Evolutionary conservation across 768 basidiomycete species (phyloP).

Genomic region (Lactarius sanguifluus): DNA sequence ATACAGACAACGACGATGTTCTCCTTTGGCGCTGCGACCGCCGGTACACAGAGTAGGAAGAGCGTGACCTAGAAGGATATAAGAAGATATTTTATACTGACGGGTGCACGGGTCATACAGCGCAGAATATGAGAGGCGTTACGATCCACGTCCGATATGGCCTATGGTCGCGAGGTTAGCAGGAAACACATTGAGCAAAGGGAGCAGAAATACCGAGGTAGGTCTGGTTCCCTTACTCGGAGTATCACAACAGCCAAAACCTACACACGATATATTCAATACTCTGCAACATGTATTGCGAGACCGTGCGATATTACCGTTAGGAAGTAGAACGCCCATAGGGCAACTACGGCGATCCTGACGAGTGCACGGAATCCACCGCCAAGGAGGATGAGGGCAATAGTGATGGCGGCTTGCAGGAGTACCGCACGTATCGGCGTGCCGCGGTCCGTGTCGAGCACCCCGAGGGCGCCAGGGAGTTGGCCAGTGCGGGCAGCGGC

Average conservation of each 20-base stretch:
- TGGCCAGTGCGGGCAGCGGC: conserved; percentile 10
- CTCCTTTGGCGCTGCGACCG: conserved; percentile 5
- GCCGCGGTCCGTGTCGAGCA: conserved; percentile 7
- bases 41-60: conserved; percentile 19
- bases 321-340: conserved; percentile 18
- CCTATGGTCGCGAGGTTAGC: not conserved
- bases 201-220: conserved; percentile 5
- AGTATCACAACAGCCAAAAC: conserved; percentile 15
- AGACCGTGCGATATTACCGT: not conserved
- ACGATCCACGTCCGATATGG: conserved; percentile 19
- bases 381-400: conserved; percentile 11
- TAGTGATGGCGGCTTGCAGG: conserved; percentile 5
- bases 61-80: conserved; percentile 2
- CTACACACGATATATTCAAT: not conserved
- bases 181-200: not conserved
- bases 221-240: conserved; percentile 14
- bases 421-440: conserved; percentile 13
- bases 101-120: not conserved
- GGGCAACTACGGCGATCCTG: conserved; percentile 13
- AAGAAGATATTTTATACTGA: not conserved
- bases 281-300: not conserved
- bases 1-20: conserved; percentile 7
- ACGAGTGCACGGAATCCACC: conserved; percentile 14
- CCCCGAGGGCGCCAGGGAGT: conserved; percentile 6
- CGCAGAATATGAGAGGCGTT: conserved; percentile 18